A percentile compares a stretch with the other conserved stretches of the same genome.
These are phyloP conservation scores for Neonectria neomacrospora DNA, from an alignment of 2,329 filamentous ascomycete species.

Conservation along the genomic window DNA sequence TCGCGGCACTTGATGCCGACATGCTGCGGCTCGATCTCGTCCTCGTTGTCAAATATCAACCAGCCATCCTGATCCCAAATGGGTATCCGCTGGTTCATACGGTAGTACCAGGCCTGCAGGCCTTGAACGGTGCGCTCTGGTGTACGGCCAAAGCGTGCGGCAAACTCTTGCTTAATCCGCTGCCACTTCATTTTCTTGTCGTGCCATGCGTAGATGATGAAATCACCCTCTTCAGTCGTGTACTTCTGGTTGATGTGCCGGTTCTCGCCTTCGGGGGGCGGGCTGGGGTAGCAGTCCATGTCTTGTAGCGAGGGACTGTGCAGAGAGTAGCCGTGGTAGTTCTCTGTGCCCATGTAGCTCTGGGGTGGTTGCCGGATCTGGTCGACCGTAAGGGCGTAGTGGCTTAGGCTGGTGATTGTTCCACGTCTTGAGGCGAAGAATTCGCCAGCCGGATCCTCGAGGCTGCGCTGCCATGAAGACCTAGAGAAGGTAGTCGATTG, in stretches of 20 bases:
- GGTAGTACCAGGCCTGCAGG: slow-evolving; percentile 57
- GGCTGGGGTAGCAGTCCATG: slow-evolving; percentile 49
- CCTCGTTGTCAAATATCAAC: slow-evolving; percentile 54
- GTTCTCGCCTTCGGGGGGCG: slow-evolving; percentile 51
- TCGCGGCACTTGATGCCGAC: slow-evolving; percentile 55
- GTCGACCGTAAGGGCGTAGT: slow-evolving; percentile 34
- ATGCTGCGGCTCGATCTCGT: slow-evolving; percentile 52
- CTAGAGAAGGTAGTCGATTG: slow-evolving; percentile 33
- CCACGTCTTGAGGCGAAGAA: slow-evolving; percentile 28
- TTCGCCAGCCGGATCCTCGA: slow-evolving; percentile 24
- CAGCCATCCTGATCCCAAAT: slow-evolving; percentile 54
- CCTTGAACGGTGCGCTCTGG: slow-evolving; percentile 54
- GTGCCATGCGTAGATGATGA: slow-evolving; percentile 57
- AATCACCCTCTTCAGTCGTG: slow-evolving; percentile 56
- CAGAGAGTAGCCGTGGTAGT: slow-evolving; percentile 37
- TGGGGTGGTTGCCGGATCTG: slow-evolving; percentile 35
- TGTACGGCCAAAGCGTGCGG: slow-evolving; percentile 51
- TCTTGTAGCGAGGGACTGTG: slow-evolving; percentile 40
- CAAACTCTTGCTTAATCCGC: slow-evolving; percentile 53
- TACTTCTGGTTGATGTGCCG: slow-evolving; percentile 58
- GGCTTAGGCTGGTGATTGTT: slow-evolving; percentile 31
- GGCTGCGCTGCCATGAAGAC: slow-evolving; percentile 31
- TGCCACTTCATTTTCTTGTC: slow-evolving; percentile 58
- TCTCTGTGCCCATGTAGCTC: slow-evolving; percentile 36
- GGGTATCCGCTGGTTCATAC: slow-evolving; percentile 56